Evolutionary conservation across 2,329 filamentous ascomycete genomes (phyloP).

Genomic region (Teratosphaeria viscida): DNA sequence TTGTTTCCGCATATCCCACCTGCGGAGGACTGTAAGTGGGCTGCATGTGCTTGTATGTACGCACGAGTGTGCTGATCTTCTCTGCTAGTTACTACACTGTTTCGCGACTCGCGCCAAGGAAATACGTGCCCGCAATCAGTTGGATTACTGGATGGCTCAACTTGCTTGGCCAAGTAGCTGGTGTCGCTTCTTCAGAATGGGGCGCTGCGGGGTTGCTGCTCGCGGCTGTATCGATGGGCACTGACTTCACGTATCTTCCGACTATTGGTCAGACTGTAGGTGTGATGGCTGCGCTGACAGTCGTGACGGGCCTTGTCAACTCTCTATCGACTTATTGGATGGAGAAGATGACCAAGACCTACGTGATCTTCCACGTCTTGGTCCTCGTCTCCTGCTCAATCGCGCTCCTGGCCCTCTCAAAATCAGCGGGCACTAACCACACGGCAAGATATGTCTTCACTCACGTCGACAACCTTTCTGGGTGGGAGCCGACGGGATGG

Average conservation of each 20-base stretch:
- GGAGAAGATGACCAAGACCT: slow-evolving; percentile 47
- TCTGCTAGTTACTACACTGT: slow-evolving; percentile 42
- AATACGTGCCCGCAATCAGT: slow-evolving; percentile 40
- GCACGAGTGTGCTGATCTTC: not conserved
- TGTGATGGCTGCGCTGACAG: slow-evolving; percentile 45
- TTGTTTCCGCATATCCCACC: slow-evolving; percentile 49
- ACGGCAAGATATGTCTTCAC: slow-evolving; percentile 46
- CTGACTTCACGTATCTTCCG: slow-evolving; percentile 26
- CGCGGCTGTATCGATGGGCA: slow-evolving; percentile 42
- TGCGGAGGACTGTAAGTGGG: slow-evolving; percentile 36
- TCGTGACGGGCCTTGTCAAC: slow-evolving; percentile 45
- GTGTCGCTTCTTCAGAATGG: slow-evolving; percentile 48
- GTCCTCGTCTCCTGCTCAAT: slow-evolving; percentile 43
- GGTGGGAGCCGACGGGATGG: slow-evolving; percentile 46
- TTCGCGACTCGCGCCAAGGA: slow-evolving; percentile 41
- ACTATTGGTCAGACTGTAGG: slow-evolving; percentile 39
- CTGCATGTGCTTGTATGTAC: not conserved
- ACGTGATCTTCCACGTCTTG: slow-evolving; percentile 47
- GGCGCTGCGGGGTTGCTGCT: slow-evolving; percentile 47
- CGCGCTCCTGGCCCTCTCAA: slow-evolving; percentile 38
- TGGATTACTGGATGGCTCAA: slow-evolving; percentile 36
- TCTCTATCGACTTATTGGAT: slow-evolving; percentile 48
- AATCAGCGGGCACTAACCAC: slow-evolving; percentile 37
- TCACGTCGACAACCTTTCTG: slow-evolving; percentile 40
- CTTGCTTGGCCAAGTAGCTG: slow-evolving; percentile 41